phyloP scores from a whole-genome alignment of 805 yeast species.

The Lipomyces kockii region DNA sequence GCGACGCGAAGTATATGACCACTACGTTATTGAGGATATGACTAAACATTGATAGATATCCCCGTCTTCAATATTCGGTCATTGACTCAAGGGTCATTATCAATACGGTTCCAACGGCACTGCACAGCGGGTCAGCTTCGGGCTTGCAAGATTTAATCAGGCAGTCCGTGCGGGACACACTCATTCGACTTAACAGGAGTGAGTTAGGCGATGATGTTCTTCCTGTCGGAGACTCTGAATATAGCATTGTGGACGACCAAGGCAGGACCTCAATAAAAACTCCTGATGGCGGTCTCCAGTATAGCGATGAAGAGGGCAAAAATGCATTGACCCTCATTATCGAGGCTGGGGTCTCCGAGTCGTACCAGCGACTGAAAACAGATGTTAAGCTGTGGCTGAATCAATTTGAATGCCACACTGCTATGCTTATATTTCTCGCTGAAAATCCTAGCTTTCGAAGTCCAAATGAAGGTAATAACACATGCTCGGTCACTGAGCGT shows the following conservation, averaged over 20 bases:
- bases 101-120: background rate
- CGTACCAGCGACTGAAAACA: background rate
- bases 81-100: no score
- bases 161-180: background rate
- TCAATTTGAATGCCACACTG: no score
- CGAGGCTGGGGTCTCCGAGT: background rate
- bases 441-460: background rate
- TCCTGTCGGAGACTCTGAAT: background rate
- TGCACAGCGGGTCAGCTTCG: background rate
- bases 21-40: background rate
- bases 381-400: background rate
- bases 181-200: background rate
- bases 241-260: background rate
- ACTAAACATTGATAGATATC: background rate
- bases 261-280: background rate
- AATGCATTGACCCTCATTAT: background rate
- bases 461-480: background rate
- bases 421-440: background rate
- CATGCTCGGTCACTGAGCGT: background rate
- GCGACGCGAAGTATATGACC: background rate
- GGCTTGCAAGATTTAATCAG: background rate
- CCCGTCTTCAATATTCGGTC: background rate
- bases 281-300: background rate
- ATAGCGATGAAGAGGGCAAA: background rate
- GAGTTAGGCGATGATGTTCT: background rate